Conservation (phyloP, 1,284 basidiomycete genomes). For the Austropuccinia psidii region DNA sequence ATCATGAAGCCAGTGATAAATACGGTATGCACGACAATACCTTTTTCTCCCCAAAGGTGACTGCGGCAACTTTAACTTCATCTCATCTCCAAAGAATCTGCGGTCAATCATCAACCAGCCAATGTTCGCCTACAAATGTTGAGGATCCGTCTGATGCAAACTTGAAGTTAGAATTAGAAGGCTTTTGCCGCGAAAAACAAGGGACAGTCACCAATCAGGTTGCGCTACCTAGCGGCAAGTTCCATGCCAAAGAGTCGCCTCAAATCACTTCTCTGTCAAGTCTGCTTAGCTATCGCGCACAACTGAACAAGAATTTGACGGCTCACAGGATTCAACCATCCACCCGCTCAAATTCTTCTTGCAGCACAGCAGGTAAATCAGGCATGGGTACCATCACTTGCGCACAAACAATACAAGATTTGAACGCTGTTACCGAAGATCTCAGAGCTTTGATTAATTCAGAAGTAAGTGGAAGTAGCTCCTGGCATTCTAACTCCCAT, state of each 20-base stretch:
- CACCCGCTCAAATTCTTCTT: neutral
- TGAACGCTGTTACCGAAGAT: slow-evolving; percentile 35
- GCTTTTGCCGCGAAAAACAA: neutral
- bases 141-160: neutral
- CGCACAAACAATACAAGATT: slow-evolving; percentile 28
- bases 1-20: no score
- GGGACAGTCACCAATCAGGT: neutral
- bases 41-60: neutral
- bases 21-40: neutral
- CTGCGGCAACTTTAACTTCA: neutral
- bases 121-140: neutral
- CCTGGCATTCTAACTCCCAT: slow-evolving; percentile 24
- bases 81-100: neutral
- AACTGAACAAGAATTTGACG: neutral
- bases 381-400: slow-evolving; percentile 19
- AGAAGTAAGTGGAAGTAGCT: slow-evolving; percentile 15
- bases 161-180: neutral
- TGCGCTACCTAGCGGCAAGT: neutral
- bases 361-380: slow-evolving; percentile 5
- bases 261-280: slow-evolving; percentile 25
- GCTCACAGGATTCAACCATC: neutral
- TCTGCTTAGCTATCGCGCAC: slow-evolving; percentile 5
- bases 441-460: slow-evolving; percentile 29
- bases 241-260: neutral
- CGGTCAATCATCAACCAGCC: neutral